Base-by-base conservation (phyloP, 768 basidiomycete species). In the Podaxis rugospora region DNA sequence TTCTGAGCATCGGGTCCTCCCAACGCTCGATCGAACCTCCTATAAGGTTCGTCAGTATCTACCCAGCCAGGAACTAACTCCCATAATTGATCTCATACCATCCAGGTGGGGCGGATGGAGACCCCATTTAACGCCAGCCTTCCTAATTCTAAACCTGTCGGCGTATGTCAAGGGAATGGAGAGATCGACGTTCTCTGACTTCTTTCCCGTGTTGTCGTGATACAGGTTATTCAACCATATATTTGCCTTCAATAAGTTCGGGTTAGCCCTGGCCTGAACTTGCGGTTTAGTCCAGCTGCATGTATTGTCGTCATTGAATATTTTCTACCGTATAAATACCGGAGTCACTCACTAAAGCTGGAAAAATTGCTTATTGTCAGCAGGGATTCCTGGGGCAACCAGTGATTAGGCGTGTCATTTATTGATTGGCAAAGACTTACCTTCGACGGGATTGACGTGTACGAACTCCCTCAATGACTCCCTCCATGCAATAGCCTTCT, bases 141-240 rank as follows among this genome's bases (percentile, higher is more conserved):
- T 83, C 55, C 90, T 78, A 63, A 92, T 90, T 36, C 88, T 82
- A 70, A 90, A 86, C 36, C 88, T 77, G 69, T 92, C 89, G 0
- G 87, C 88, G 63, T 93, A 92, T 13, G 76, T 81, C 61, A 92
- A 72, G 16, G 89, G 86, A 3, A 81, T 77, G 5, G 59, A 60
- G 28, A 60, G 59, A 36, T 60, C 59, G 21, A 60, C 59, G 7
- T 47, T 51, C 16, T 83, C 79, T 21, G 73, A 67, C 18, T 66
- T 68, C 28, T 67, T 68, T 11, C 70, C 75, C 1, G 74, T 69
- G 49, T 77, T 76, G 39, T 71, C 65, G 57, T 80, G 81, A 68
- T 88, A 89, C n/a, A 89, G 70, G 35, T 82, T 80, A 72, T 89
- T 90, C 42, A 88, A 75, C 83, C 83, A 90, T 1, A 74, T 74